Evolutionary conservation across 495 filamentous ascomycete genomes (phyloP), one percentile per base, ranked within the genome.

Genomic region (Durotheca rogersii): DNA sequence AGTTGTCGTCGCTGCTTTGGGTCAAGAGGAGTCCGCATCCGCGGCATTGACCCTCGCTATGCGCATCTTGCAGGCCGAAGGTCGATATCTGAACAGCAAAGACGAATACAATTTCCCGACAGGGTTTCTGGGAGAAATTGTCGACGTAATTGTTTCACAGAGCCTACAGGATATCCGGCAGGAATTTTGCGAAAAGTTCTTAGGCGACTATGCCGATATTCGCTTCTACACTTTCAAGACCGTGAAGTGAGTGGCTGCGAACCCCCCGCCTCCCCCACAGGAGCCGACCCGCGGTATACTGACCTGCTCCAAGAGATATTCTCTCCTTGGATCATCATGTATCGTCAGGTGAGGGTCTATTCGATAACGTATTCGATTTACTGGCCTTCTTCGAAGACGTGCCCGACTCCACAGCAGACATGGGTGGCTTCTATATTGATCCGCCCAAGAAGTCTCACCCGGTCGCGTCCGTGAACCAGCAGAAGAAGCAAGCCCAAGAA

Each of bases 191-290:
- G 75, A 86, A 38, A 87, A 88, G 45, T 96, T 84, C 57, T 66
- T 92, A 29, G 82, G 86, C 50, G 71, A 81, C 51, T 91, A 84
- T 64, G 87, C 95, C 46, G 93, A 98, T 71, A 75, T 96, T 47
- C 71, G 90, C 48, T 95, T 83, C 64, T 86, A 87, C 60, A 88
- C 88, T 6, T 88, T 95, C 58, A 67, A 78, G 37, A 76, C 77
- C 21, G 71, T 92, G 33, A 71, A 75, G 88, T 90, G 80, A 29
- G 83, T 78, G 18, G 25, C 32, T 39, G 25, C 11, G 15, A n/a
- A n/a, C n/a, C n/a, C n/a, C n/a, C n/a, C n/a, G n/a, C n/a, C n/a
- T n/a, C n/a, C n/a, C n/a, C n/a, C n/a, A n/a, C n/a, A n/a, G n/a
- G n/a, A n/a, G n/a, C n/a, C n/a, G n/a, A n/a, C n/a, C n/a, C n/a